Conservation (phyloP, 2,329 filamentous ascomycete species). For the Rachicladosporium sp. region DNA sequence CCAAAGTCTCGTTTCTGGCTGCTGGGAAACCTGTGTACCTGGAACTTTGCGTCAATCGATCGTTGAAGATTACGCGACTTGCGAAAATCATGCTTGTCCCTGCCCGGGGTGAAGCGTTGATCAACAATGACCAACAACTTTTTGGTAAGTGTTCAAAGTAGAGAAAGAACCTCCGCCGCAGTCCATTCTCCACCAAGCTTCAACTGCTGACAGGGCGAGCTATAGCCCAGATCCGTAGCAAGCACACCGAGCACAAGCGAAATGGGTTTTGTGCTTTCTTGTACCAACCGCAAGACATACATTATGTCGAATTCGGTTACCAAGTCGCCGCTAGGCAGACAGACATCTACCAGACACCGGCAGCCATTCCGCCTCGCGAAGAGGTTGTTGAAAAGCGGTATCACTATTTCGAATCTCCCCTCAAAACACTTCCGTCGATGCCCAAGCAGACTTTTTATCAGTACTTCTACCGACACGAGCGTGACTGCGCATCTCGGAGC, state of each 20-base stretch:
- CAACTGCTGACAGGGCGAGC: background rate
- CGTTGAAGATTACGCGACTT: no score
- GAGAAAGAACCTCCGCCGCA: no score
- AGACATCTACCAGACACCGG: background rate
- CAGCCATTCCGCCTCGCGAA: background rate
- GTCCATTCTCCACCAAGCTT: no score
- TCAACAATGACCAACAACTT: no score
- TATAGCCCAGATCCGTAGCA: background rate
- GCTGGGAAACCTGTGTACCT: no score
- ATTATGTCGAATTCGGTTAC: background rate
- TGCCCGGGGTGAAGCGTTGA: background rate
- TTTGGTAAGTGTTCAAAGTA: no score
- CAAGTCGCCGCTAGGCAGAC: background rate
- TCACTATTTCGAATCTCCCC: slow-evolving; percentile 1
- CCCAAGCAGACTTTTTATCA: background rate
- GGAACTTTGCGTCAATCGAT: no score
- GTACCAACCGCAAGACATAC: background rate
- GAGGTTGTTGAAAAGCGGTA: background rate
- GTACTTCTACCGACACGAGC: background rate
- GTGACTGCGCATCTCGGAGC: background rate
- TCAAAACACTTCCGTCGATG: background rate
- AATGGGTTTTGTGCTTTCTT: background rate
- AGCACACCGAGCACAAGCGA: background rate
- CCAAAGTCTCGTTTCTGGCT: background rate
- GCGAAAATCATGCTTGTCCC: no score